Base-by-base conservation (phyloP, 805 yeast species). In the Starmerella apis region DNA sequence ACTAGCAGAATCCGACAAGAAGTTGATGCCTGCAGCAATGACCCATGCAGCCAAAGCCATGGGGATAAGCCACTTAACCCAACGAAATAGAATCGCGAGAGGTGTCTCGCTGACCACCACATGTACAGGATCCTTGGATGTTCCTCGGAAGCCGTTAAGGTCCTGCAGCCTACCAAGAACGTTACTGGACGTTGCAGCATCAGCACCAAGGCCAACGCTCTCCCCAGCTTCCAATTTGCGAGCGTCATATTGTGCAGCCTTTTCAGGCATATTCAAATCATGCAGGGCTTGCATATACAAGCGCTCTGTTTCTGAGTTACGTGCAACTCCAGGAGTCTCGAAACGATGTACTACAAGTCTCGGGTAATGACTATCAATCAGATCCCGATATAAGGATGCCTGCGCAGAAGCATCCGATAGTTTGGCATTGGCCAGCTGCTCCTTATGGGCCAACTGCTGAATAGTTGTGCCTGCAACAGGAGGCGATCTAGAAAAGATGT, bases 291-390 rank as follows among this genome's bases (percentile, higher is more conserved):
- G 86, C 52, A 80, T 71, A 65, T 92, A 92, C 33, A 84, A 70
- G 54, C 74, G 75, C 47, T 86, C 79, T 69, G 96, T 84, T 55
- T 83, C 94, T 2, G 78, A 74, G 50, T 84, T 80, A 11, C 81
- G 70, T 9, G 95, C 92, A 48, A 92, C 85, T n/a, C 95, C 95
- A 0, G 92, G 83, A 8, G 94, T 83, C 65, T 94, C 97, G 64
- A 77, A 94, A 52, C 99, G 76, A 50, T 92, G 82, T n/a, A 90
- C 86, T 6, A 92, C 95, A 48, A 90, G 81, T 60, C 87, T 95
- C n/a, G 98, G 97, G 63, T 86, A 92, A 67, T 85, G 84, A 49
- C 90, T 76, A 51, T 77, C 77, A 56, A 92, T 66, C 43, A 92
- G 71, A 13, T 79, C 73, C 54, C 76, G 75, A 69, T 92, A 92